Evolutionary conservation across 257 asterid species (phyloP), one percentile per base, ranked within the genome.

Genomic region (Jaltomata sinuosa): DNA sequence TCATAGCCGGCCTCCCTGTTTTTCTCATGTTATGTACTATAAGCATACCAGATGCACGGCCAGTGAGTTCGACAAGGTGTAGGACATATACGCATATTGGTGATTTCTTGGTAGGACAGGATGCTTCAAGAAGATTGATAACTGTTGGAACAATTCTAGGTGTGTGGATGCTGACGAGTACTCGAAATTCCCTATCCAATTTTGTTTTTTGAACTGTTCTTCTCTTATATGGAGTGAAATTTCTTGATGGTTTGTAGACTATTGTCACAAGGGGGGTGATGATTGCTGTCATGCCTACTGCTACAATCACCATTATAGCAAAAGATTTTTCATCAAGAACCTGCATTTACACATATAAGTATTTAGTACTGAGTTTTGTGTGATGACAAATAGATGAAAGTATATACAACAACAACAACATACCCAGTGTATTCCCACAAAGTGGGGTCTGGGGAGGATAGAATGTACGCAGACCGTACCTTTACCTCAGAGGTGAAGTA

Each of bases 41-140:
- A 74, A 97, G 92, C 96, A 97, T 94, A 83, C 98, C 98, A 2
- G 99, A 95, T 11, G 98, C 97, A 2, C 99, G 96, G 5, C 98
- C 99, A 0, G 98, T 92, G 87, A 97, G 98, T 69, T 97, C 98
- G 21, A 94, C 97, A 1, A 97, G 97, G 87, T 97, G 98, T 78
- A 95, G 96, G 53, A 92, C 93, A 71, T 93, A 93, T 27, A 88
- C 68, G 50, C 94, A 88, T 1, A 97, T 91, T 0, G 98, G 99
- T 29, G 99, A 94, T 31, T 87, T 94, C 71, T 90, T 94, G 1
- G 92, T 89, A 0, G 98, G 97, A 80, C 91, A 83, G 7, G 99
- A 94, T 38, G 98, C 97, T 84, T 95, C 99, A 3, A 97, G 90
- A 32, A 97, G 95, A 85, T 89, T 93, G 85, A 95, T 97, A 83